Conservation (phyloP, 371 early-diverging fungal species). For the Entomophthora muscae region DNA sequence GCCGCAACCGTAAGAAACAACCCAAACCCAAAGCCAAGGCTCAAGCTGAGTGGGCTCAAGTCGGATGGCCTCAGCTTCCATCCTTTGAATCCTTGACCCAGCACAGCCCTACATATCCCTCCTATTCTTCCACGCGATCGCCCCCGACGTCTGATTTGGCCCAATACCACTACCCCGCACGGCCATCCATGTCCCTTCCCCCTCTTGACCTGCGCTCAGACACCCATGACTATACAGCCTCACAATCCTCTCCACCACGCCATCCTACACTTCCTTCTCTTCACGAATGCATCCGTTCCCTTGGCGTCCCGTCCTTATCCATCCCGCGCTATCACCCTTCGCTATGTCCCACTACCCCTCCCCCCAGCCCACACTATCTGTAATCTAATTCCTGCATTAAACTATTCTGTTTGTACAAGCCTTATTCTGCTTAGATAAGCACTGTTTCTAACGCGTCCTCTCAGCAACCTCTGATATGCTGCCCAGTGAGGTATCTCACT, state of each 20-base stretch:
- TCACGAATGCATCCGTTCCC: background rate
- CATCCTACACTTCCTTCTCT: background rate
- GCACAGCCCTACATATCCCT: background rate
- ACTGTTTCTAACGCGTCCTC: too few species aligned
- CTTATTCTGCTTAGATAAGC: too few species aligned
- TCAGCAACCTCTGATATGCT: too few species aligned
- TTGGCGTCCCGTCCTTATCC: background rate
- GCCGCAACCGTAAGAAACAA: slow-evolving; percentile 9
- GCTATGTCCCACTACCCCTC: background rate
- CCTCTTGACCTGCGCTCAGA: background rate
- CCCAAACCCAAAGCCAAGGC: background rate
- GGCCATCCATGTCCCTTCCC: background rate
- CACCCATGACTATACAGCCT: background rate
- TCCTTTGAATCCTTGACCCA: background rate
- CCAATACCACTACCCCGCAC: background rate
- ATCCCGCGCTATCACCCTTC: background rate
- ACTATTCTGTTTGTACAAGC: too few species aligned
- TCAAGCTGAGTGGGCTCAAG: background rate
- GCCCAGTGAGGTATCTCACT: too few species aligned
- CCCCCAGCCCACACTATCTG: background rate
- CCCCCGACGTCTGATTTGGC: background rate
- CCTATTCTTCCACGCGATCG: too few species aligned
- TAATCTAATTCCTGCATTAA: background rate
- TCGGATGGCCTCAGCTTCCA: background rate
- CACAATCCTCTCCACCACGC: background rate